Evolutionary conservation across 192 early-diverging fungal genomes (phyloP).

Genomic region (Gaertneriomyces semiglobifer): DNA sequence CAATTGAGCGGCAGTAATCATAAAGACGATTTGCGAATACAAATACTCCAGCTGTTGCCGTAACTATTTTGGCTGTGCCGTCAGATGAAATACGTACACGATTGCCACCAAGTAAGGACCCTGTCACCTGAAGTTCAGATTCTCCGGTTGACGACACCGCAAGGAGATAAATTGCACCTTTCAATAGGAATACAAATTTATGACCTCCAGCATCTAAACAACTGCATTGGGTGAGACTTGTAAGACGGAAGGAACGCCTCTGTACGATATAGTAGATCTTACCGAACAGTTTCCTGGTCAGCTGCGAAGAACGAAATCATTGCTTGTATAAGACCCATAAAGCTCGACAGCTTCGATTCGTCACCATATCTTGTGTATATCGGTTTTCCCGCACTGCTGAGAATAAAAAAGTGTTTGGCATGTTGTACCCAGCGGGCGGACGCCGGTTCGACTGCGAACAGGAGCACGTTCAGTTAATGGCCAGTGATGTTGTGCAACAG

Average conservation of each 20-base stretch:
- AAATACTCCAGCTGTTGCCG: constrained; percentile 73
- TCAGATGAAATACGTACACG: too few relatives aligned
- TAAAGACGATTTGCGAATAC: constrained; percentile 81
- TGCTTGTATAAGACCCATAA: constrained; percentile 89
- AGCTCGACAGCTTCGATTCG: constrained; percentile 77
- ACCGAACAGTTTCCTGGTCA: constrained; percentile 74
- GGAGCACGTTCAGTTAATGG: too few relatives aligned
- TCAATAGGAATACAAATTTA: constrained; percentile 77
- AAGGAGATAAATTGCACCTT: constrained; percentile 80
- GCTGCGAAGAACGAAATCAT: constrained; percentile 80
- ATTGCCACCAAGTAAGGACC: too few relatives aligned
- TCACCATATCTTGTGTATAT: constrained; percentile 91
- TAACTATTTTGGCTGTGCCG: constrained; percentile 43
- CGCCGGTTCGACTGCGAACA: not conserved
- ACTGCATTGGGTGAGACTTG: constrained; percentile 29
- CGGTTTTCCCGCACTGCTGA: constrained; percentile 92
- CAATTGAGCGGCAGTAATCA: constrained; percentile 75
- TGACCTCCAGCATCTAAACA: constrained; percentile 68
- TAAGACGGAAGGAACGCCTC: not conserved
- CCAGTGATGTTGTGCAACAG: too few relatives aligned
- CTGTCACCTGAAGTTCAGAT: constrained; percentile 61
- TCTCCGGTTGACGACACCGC: constrained; percentile 77
- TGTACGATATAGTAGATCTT: constrained; percentile 20
- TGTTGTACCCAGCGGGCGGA: constrained; percentile 12
- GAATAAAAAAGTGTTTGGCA: constrained; percentile 83